phyloP scores from a whole-genome alignment of 495 filamentous ascomycete species.

The Rhypophila decipiens region DNA sequence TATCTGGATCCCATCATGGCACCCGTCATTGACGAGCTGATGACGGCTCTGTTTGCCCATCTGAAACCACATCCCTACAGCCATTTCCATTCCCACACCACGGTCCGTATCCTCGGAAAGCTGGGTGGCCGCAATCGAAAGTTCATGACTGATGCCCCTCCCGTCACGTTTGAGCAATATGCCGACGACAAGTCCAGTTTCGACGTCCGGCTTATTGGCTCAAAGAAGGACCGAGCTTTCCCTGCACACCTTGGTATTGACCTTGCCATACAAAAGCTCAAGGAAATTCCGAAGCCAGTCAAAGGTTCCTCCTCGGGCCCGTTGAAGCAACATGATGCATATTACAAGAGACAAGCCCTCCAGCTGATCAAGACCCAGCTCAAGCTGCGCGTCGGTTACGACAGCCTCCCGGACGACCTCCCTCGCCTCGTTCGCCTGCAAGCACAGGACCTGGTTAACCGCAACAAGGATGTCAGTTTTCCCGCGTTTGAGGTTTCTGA shows the following conservation, averaged over 20 bases:
- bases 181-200: conserved; percentile 81
- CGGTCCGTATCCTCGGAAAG: conserved; percentile 97
- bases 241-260: conserved; percentile 81
- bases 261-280: conserved; percentile 76
- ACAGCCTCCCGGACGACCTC: conserved; percentile 84
- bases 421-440: conserved; percentile 77
- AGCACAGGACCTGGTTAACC: conserved; percentile 72
- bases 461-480: conserved; percentile 56
- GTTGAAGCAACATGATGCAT: conserved; percentile 63
- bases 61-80: conserved; percentile 87
- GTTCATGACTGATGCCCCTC: conserved; percentile 82
- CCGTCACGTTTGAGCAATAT: conserved; percentile 72
- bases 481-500: conserved; percentile 65
- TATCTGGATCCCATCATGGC: conserved; percentile 99
- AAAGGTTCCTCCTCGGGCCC: conserved; percentile 24
- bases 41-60: conserved; percentile 94
- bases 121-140: conserved; percentile 91
- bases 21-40: conserved; percentile 95
- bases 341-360: conserved; percentile 91
- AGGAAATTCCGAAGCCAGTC: conserved; percentile 62
- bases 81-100: conserved; percentile 95
- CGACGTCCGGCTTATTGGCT: conserved; percentile 81
- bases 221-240: conserved; percentile 79
- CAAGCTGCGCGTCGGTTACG: conserved; percentile 82
- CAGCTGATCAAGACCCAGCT: conserved; percentile 77